These are phyloP conservation scores for Phyllostachys edulis DNA, from an alignment of 176 grass and related monocot species.

Conservation along the genomic window DNA sequence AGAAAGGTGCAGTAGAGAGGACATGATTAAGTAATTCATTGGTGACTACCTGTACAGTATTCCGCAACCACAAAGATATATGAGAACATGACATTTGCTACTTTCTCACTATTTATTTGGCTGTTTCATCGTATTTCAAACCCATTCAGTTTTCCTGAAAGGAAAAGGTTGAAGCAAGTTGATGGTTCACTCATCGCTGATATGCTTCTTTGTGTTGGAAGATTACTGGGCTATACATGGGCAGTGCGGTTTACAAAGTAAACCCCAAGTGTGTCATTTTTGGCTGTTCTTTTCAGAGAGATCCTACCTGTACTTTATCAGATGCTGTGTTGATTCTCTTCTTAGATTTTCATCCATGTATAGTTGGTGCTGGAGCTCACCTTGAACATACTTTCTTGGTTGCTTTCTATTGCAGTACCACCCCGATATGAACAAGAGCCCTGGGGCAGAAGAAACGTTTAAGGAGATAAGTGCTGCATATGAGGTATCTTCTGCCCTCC, in stretches of 20 bases:
- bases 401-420: slow-evolving; percentile 60
- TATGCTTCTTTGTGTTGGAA: neutral
- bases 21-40: neutral
- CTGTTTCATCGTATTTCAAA: neutral
- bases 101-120: neutral
- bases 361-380: neutral
- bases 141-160: neutral
- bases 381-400: slow-evolving; percentile 27
- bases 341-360: neutral
- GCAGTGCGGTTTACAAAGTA: neutral
- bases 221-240: neutral
- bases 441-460: slow-evolving; percentile 92
- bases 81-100: neutral
- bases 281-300: neutral
- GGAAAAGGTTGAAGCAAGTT: neutral
- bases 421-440: slow-evolving; percentile 89
- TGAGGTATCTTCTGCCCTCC: slow-evolving; percentile 59
- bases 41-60: neutral
- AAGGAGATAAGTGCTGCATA: slow-evolving; percentile 98
- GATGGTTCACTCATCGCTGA: neutral
- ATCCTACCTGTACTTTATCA: neutral
- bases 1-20: neutral
- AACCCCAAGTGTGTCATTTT: neutral
- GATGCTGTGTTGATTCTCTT: neutral
- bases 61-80: neutral